phyloP scores from a whole-genome alignment of 164 flowering plant species.

The Chloranthus sessilifolius region DNA sequence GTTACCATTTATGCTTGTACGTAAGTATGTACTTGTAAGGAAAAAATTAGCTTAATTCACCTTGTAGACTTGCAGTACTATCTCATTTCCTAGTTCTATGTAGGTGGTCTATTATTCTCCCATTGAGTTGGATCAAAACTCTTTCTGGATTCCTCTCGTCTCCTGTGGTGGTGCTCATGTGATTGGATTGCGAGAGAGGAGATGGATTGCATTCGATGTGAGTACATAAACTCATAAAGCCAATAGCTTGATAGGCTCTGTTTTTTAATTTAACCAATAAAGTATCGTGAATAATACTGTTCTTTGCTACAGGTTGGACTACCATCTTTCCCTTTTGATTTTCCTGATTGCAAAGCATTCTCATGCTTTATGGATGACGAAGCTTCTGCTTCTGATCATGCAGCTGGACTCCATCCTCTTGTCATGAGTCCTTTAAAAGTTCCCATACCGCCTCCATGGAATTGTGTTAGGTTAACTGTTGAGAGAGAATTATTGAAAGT shows the following conservation, averaged over 20 bases:
- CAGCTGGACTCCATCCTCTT: slow-evolving; percentile 37
- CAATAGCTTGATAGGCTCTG: too few relatives aligned
- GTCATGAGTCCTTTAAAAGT: slow-evolving; percentile 43
- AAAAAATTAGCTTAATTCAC: too few relatives aligned
- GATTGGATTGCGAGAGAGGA: slow-evolving; percentile 84
- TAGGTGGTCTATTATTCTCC: slow-evolving; percentile 87
- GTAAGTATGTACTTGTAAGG: too few relatives aligned
- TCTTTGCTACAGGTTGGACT: slow-evolving; percentile 48
- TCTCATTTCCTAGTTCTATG: not conserved
- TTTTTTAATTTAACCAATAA: too few relatives aligned
- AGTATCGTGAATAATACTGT: not conserved
- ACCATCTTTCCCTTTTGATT: slow-evolving; percentile 77
- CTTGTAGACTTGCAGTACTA: too few relatives aligned
- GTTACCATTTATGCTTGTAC: too few relatives aligned
- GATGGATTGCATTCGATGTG: slow-evolving; percentile 75
- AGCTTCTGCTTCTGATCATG: slow-evolving; percentile 33
- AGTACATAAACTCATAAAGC: too few relatives aligned
- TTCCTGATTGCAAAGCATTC: slow-evolving; percentile 78
- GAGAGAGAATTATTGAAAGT: slow-evolving; percentile 4
- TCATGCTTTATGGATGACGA: slow-evolving; percentile 43
- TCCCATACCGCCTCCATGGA: slow-evolving; percentile 79
- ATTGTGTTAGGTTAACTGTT: slow-evolving; percentile 25
- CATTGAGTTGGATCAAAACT: slow-evolving; percentile 80
- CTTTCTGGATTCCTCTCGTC: slow-evolving; percentile 69
- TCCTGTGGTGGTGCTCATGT: slow-evolving; percentile 72